Percentiles rank a stretch among this genome's conserved stretches.
These are phyloP conservation scores for Penicillium sp. DNA, from an alignment of 2,329 filamentous ascomycete genomes.

Conservation along the genomic window DNA sequence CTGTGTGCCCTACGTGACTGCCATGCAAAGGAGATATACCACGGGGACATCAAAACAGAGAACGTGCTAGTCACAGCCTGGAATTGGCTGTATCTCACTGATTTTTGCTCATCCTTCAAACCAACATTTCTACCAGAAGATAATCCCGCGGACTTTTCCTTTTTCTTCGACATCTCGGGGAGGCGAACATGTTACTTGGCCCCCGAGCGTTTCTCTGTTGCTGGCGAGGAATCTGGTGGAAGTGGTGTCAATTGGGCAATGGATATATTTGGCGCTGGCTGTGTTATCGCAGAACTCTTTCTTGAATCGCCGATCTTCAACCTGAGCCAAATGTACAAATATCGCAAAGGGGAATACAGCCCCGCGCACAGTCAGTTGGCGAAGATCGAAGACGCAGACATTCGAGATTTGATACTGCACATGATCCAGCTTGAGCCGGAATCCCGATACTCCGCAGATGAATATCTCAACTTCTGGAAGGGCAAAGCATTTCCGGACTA, in stretches of 20 bases:
- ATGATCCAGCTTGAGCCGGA: conserved; percentile 97
- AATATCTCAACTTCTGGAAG: conserved; percentile 91
- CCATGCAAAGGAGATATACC: conserved; percentile 83
- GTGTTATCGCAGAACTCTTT: conserved; percentile 95
- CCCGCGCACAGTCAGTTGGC: conserved; percentile 77
- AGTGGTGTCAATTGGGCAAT: conserved; percentile 82
- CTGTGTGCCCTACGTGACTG: conserved; percentile 90
- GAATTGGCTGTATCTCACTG: conserved; percentile 99
- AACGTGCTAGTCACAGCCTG: conserved; percentile 96
- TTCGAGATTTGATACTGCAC: conserved; percentile 85
- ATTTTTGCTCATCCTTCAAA: conserved; percentile 95
- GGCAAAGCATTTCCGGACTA: conserved; percentile 92
- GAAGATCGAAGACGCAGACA: conserved; percentile 82
- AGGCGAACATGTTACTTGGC: conserved; percentile 92
- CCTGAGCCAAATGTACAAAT: conserved; percentile 94
- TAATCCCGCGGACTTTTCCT: conserved; percentile 95
- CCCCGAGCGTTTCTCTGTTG: conserved; percentile 82
- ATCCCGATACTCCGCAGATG: conserved; percentile 86
- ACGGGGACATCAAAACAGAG: conserved; percentile 98
- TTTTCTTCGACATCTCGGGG: conserved; percentile 93
- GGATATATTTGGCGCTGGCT: conserved; percentile 97
- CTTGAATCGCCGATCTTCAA: conserved; percentile 95
- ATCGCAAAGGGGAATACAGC: conserved; percentile 88
- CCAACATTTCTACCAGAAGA: conserved; percentile 91
- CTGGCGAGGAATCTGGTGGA: conserved; percentile 66